A percentile compares a stretch with the other conserved stretches of the same genome.
phyloP scores from a whole-genome alignment of 805 yeast genomes.

The Lipomyces kockii region DNA sequence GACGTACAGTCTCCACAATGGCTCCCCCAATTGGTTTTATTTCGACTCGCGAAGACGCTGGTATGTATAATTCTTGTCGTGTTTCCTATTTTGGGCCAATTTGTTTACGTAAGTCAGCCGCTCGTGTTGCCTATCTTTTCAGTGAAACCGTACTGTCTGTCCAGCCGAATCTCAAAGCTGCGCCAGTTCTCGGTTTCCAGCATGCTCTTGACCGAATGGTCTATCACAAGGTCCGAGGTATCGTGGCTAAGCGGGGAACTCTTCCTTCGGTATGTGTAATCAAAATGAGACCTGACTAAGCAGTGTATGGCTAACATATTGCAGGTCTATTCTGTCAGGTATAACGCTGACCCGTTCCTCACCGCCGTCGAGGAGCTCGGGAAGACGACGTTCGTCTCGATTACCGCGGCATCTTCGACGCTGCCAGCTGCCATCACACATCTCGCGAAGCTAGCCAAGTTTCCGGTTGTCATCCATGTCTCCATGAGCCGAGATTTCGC shows the following conservation, averaged over 20 bases:
- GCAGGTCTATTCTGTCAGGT: conserved; percentile 43
- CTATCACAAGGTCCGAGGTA: conserved; percentile 30
- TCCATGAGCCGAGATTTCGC: conserved; percentile 44
- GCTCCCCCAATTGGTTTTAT: conserved; percentile 31
- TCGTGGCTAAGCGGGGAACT: conserved; percentile 33
- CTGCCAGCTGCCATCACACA: conserved; percentile 66
- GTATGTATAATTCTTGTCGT: conserved; percentile 16
- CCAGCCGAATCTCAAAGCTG: conserved; percentile 22
- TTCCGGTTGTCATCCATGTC: conserved; percentile 63
- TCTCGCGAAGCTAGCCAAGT: conserved; percentile 49
- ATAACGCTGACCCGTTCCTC: conserved; percentile 60
- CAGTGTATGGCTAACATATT: background rate
- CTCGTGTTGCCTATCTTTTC: conserved; percentile 36
- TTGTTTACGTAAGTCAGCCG: conserved; percentile 17
- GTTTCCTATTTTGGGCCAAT: background rate
- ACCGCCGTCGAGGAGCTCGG: conserved; percentile 48
- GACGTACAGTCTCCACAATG: conserved; percentile 9
- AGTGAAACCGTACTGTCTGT: conserved; percentile 34
- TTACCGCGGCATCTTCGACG: conserved; percentile 58
- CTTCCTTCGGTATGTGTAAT: conserved; percentile 20
- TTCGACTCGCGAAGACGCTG: conserved; percentile 34
- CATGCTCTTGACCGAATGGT: conserved; percentile 27
- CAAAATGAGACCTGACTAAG: background rate
- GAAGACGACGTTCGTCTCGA: conserved; percentile 47
- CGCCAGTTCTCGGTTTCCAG: conserved; percentile 25